Evolutionary conservation across 345 rosid genomes (phyloP), one percentile per base, ranked within the genome.

Genomic region (Schrenkiella parvula): DNA sequence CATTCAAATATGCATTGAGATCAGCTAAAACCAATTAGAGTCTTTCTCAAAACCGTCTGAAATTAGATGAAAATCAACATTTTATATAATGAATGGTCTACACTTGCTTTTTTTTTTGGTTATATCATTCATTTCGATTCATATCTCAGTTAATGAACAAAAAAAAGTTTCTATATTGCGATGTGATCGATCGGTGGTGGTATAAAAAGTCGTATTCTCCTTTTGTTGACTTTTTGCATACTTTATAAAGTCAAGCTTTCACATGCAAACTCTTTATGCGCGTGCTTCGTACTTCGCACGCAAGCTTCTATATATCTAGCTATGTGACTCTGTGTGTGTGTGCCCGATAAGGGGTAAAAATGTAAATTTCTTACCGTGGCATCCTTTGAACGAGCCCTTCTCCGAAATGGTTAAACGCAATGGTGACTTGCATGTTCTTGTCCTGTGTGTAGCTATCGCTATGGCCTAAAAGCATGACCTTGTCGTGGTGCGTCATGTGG

Each of bases 381-480:
- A 88, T 90, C 68, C 96, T 86, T 66, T 90, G 96, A n/a, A 89
- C 91, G 1, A 89, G 74, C 3, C 96, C 96, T 84, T 89, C 89
- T 8, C 96, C 92, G 13, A 90, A 90, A 74, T 88, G 96, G 82
- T 90, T 90, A 74, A 90, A 90, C 19, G 96, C 96, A 42, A 90
- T 61, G 25, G 96, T 90, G 60, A 84, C 88, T 50, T 88, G 96
- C 96, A 90, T 90, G 77, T 76, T 35, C 80, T 80, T 88, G 74
- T 90, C 96, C 34, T 73, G 80, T 2, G 88, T 81, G 57, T 81
- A 88, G 4, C 84, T 69, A 75, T 90, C 93, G 50, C 85, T 90
- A 38, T 86, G 87, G 5, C 96, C 96, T 71, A 90, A 63, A 7
- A 90, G 81, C 89, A 90, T 90, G 66, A 90, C 96, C 82, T 90